Evolutionary conservation across 2,329 filamentous ascomycete genomes (phyloP).

Genomic region (Daldinia sp.): DNA sequence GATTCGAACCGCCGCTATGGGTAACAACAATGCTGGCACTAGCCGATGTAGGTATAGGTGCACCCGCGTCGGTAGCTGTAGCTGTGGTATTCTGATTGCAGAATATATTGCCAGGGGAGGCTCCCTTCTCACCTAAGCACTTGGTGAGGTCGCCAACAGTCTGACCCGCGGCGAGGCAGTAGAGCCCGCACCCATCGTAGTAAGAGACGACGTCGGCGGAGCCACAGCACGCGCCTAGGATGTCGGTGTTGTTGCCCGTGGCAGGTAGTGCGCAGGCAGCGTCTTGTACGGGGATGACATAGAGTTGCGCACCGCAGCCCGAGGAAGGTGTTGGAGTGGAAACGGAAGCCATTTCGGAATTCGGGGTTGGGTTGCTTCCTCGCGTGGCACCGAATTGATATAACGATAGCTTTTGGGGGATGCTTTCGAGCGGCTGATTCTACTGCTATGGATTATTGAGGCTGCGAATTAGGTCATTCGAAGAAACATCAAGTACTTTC

Average conservation of each 20-base stretch:
- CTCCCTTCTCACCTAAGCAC: constrained; percentile 53
- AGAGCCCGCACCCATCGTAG: constrained; percentile 58
- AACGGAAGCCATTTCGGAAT: constrained; percentile 38
- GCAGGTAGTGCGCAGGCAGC: constrained; percentile 55
- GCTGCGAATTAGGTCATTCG: neutral
- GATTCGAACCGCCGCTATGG: constrained; percentile 15
- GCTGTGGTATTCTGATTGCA: constrained; percentile 52
- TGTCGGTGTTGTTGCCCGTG: constrained; percentile 51
- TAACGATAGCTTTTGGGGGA: neutral
- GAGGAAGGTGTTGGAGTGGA: constrained; percentile 33
- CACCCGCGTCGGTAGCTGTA: constrained; percentile 50
- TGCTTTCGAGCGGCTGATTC: neutral
- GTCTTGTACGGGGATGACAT: constrained; percentile 54
- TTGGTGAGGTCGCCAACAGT: constrained; percentile 46
- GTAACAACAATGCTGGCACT: constrained; percentile 46
- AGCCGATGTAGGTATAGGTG: constrained; percentile 45
- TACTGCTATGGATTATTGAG: neutral
- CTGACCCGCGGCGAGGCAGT: constrained; percentile 57
- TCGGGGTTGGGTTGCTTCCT: constrained; percentile 10
- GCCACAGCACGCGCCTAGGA: constrained; percentile 57
- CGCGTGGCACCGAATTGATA: neutral
- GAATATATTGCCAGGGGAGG: constrained; percentile 51
- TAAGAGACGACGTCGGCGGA: constrained; percentile 55
- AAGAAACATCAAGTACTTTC: neutral
- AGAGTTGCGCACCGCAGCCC: constrained; percentile 46